phyloP scores from a whole-genome alignment of 2,329 filamentous ascomycete genomes.

The Trichocomaceae sp. region DNA sequence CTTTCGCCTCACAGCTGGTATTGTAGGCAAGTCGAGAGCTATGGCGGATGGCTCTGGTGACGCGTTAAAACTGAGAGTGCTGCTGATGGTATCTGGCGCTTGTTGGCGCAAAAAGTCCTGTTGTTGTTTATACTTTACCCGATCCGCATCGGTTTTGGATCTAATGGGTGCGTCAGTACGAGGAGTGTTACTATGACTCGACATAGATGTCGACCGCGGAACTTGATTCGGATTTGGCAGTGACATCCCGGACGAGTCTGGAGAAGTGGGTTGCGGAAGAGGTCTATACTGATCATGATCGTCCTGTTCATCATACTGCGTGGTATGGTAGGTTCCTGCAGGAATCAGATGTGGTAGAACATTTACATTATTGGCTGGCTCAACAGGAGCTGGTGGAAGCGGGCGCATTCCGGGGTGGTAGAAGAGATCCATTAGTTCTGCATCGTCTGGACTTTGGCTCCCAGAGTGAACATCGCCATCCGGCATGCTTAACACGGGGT shows the following conservation, averaged over 20 bases:
- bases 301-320: conserved; percentile 25
- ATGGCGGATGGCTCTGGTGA: conserved; percentile 44
- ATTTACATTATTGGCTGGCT: conserved; percentile 42
- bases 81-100: conserved; percentile 19
- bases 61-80: conserved; percentile 45
- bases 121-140: conserved; percentile 48
- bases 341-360: conserved; percentile 44
- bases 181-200: conserved; percentile 73
- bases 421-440: conserved; percentile 82
- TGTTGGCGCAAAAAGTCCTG: conserved; percentile 48
- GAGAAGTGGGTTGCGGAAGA: conserved; percentile 33
- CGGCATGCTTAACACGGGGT: conserved; percentile 55
- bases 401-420: conserved; percentile 78
- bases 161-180: conserved; percentile 73
- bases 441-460: conserved; percentile 60
- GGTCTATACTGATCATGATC: conserved; percentile 32
- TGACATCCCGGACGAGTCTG: conserved; percentile 48
- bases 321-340: conserved; percentile 54
- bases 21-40: conserved; percentile 73
- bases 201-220: conserved; percentile 72
- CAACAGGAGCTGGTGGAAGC: conserved; percentile 58
- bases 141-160: conserved; percentile 88
- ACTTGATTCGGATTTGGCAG: conserved; percentile 45
- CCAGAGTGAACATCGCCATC: conserved; percentile 38
- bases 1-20: conserved; percentile 71